phyloP scores from a whole-genome alignment of 176 grass and related monocot genomes.

The Tillandsia fasciculata region DNA sequence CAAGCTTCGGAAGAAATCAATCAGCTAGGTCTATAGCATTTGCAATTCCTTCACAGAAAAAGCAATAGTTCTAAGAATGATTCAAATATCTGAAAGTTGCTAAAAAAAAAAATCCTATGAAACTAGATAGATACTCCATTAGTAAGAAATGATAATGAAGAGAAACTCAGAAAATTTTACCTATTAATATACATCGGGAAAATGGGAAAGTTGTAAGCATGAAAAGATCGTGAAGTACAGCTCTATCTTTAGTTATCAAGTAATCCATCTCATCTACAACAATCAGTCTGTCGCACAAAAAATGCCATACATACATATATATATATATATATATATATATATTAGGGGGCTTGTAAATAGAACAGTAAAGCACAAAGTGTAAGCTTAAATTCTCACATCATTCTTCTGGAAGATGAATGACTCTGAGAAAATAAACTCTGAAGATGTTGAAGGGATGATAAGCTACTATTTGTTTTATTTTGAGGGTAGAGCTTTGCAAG shows the following conservation, averaged over 20 bases:
- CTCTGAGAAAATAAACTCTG: slow-evolving; percentile 56
- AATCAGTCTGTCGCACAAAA: slow-evolving; percentile 46
- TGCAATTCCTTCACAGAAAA: slow-evolving; percentile 65
- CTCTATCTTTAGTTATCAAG: slow-evolving; percentile 74
- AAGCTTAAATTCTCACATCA: slow-evolving; percentile 49
- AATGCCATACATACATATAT: slow-evolving; percentile 1
- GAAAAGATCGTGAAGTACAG: slow-evolving; percentile 91
- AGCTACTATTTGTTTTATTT: slow-evolving; percentile 31
- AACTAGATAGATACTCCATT: not conserved
- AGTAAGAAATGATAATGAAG: not conserved
- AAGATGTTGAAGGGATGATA: slow-evolving; percentile 62
- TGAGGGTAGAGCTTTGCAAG: slow-evolving; percentile 36
- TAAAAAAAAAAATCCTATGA: not conserved
- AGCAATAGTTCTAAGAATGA: not conserved
- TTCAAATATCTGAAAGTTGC: not conserved
- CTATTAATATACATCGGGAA: slow-evolving; percentile 82
- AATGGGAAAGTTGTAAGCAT: slow-evolving; percentile 78
- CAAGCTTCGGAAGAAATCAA: slow-evolving; percentile 86
- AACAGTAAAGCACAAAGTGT: not conserved
- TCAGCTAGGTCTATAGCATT: slow-evolving; percentile 93
- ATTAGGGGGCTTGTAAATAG: not conserved
- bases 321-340: not conserved
- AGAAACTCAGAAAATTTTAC: slow-evolving; percentile 24
- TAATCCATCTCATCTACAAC: slow-evolving; percentile 97
- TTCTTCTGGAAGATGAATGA: slow-evolving; percentile 45